These are phyloP conservation scores for Geotrichum fermentans DNA, from an alignment of 1,139 yeast species.

Conservation along the genomic window DNA sequence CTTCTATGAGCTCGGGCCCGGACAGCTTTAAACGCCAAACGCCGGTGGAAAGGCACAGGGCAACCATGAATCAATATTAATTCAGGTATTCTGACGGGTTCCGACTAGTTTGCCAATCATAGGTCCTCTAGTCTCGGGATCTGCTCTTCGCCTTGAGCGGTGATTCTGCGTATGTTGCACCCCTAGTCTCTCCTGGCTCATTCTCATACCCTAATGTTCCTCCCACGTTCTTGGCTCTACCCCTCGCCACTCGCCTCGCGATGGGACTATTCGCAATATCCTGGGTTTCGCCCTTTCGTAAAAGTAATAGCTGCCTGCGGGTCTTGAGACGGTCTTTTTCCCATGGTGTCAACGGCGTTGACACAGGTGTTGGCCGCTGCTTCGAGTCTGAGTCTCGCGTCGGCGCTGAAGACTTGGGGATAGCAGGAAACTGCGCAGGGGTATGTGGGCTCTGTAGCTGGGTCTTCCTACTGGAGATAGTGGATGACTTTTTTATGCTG, in stretches of 20 bases:
- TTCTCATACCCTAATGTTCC: too few species aligned
- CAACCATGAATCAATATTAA: too few species aligned
- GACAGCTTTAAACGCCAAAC: too few species aligned
- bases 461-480: neutral
- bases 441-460: neutral
- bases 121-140: too few species aligned
- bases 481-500: neutral
- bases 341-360: conserved; percentile 13
- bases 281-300: conserved; percentile 3
- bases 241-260: neutral
- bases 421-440: conserved; percentile 1
- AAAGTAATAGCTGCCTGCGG: conserved; percentile 3
- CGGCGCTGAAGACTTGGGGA: neutral
- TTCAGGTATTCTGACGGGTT: too few species aligned
- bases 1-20: too few species aligned
- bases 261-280: neutral
- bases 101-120: too few species aligned
- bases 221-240: neutral
- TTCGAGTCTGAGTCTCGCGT: neutral
- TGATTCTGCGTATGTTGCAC: too few species aligned
- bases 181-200: too few species aligned
- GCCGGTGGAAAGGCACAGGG: too few species aligned
- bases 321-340: conserved; percentile 11
- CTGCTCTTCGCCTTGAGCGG: too few species aligned
- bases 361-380: neutral